phyloP scores from a whole-genome alignment of 192 early-diverging fungal genomes.

The Coemansia sp. region DNA sequence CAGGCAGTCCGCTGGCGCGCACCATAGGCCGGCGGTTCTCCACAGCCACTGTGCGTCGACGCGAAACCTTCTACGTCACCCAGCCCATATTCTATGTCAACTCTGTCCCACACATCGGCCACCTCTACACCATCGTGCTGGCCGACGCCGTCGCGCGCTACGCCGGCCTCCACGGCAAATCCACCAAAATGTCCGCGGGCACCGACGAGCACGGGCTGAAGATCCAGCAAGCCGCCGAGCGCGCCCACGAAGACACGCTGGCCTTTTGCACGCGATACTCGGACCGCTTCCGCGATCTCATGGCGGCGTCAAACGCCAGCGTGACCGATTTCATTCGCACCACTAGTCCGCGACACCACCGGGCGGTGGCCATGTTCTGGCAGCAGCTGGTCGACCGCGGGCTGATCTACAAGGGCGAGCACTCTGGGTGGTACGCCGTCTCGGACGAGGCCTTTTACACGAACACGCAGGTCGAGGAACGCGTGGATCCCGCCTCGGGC shows the following conservation, averaged over 20 bases:
- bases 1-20: too few species aligned
- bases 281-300: constrained; percentile 55
- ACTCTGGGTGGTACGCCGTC: constrained; percentile 93
- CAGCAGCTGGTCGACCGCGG: constrained; percentile 60
- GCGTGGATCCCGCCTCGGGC: constrained; percentile 29
- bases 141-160: constrained; percentile 78
- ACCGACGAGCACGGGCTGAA: constrained; percentile 98
- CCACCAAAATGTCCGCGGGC: constrained; percentile 55
- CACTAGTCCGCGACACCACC: constrained; percentile 68
- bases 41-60: too few species aligned
- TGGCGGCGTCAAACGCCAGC: constrained; percentile 64
- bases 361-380: constrained; percentile 75
- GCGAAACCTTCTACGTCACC: constrained; percentile 68
- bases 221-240: constrained; percentile 87
- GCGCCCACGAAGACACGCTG: constrained; percentile 55
- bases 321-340: constrained; percentile 86
- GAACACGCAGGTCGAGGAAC: constrained; percentile 64
- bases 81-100: constrained; percentile 80
- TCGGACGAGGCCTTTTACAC: constrained; percentile 94
- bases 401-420: constrained; percentile 85
- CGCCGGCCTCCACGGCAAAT: constrained; percentile 63
- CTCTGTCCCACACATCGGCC: constrained; percentile 88
- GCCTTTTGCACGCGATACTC: constrained; percentile 77
- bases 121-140: constrained; percentile 84
- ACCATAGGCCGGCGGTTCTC: too few species aligned